Evolutionary conservation across 169 alveolate genomes (phyloP), one percentile per base, ranked within the genome.

Genomic region (Eimeria sp.): DNA sequence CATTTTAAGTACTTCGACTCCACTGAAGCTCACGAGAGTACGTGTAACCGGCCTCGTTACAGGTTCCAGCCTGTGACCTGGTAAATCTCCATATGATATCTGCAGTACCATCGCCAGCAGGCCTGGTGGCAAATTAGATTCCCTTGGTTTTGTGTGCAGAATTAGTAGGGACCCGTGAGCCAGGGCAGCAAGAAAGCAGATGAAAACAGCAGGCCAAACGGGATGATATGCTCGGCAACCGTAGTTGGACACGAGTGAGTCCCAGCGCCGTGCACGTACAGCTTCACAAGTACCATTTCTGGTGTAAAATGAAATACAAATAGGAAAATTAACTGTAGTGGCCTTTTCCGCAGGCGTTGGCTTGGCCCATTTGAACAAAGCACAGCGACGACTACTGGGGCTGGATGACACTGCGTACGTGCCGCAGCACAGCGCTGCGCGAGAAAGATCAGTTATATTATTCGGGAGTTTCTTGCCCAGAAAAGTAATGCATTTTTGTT

Each of bases 371-470:
- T 34, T 73, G 30, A 73, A 73, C 83, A 40, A 73, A 73, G 83
- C 83, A 40, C 83, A 16, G 83, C 30, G 40, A 73, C 83, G 83
- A 30, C 83, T 73, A 73, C 40, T 73, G 83, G 83, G 83, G 83
- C 83, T 73, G 51, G 54, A 73, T 73, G 83, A 16, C 51, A 40
- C 83, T 73, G 83, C 14, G 83, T 34, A 34, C 34, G 49, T 70
- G 83, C 20, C 9, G 83, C 83, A 40, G 83, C 57, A 14, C 34
- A 34, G 57, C 83, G 83, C 83, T 34, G 4, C 83, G 54, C 16
- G 45, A 27, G 83, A 18, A 40, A 40, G 5, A 73, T 73, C 83
- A 73, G 83, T 73, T 73, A 5, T 43, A 73, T 73, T 73, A 73
- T 22, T 16, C 83, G 4, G 57, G 57, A 40, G 83, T 54, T 73